phyloP scores from a whole-genome alignment of 257 asterid genomes.

The Solanum verrucosum region DNA sequence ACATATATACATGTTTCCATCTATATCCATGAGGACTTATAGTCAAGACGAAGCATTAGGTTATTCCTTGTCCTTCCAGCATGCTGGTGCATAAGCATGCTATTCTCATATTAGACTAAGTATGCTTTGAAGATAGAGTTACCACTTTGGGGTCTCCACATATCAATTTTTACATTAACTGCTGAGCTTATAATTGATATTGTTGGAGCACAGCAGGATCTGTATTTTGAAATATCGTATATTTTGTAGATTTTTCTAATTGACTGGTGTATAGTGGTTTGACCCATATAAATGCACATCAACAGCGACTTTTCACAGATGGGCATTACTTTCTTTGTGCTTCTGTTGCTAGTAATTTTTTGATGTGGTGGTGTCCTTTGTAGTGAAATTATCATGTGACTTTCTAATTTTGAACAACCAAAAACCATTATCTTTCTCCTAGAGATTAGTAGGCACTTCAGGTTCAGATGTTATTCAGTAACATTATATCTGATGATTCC shows the following conservation, averaged over 20 bases:
- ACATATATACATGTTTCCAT: background rate
- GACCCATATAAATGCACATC: background rate
- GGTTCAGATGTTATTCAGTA: slow-evolving; percentile 9
- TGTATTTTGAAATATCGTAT: background rate
- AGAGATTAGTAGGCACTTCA: slow-evolving; percentile 6
- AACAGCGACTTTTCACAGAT: background rate
- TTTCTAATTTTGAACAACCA: background rate
- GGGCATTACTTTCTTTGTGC: background rate
- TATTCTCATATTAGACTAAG: background rate
- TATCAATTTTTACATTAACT: background rate
- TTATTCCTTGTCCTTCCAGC: background rate
- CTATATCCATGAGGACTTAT: background rate
- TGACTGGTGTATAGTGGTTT: background rate
- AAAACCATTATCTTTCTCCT: background rate
- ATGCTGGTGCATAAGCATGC: background rate
- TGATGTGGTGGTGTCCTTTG: background rate
- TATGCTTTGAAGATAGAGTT: background rate
- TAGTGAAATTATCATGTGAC: background rate
- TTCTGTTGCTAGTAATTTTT: background rate
- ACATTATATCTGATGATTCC: slow-evolving; percentile 15
- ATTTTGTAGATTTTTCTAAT: background rate
- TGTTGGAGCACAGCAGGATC: background rate
- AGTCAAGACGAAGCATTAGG: background rate
- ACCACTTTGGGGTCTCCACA: background rate
- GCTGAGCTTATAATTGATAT: background rate